These are phyloP conservation scores for Neurospora sp. DNA, from an alignment of 495 filamentous ascomycete genomes.

Conservation along the genomic window DNA sequence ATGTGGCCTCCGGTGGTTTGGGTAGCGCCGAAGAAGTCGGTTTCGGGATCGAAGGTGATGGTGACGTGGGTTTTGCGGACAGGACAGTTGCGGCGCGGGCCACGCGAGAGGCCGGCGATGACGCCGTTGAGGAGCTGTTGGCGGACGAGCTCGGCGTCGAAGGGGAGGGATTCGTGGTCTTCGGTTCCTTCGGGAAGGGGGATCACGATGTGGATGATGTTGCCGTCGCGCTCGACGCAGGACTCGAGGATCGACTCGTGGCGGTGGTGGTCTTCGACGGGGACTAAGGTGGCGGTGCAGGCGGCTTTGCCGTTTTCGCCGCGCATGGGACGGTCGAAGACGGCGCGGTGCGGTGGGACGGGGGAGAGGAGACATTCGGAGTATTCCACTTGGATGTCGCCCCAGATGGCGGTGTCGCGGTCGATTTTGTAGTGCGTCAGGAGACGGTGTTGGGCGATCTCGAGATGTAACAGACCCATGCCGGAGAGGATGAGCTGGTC, in stretches of 20 bases:
- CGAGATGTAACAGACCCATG: slow-evolving; percentile 97
- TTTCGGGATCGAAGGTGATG: slow-evolving; percentile 54
- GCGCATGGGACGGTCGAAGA: slow-evolving; percentile 70
- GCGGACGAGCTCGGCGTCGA: slow-evolving; percentile 48
- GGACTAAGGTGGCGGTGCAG: slow-evolving; percentile 58
- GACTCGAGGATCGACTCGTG: slow-evolving; percentile 20
- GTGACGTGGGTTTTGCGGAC: slow-evolving; percentile 60
- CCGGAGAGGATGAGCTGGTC: slow-evolving; percentile 88
- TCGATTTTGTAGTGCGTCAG: slow-evolving; percentile 80
- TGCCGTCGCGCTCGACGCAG: slow-evolving; percentile 38
- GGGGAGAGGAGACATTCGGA: slow-evolving; percentile 59
- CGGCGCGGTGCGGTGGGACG: slow-evolving; percentile 43
- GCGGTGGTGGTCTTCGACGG: slow-evolving; percentile 38
- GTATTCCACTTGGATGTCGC: slow-evolving; percentile 92
- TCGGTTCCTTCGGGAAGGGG: slow-evolving; percentile 19
- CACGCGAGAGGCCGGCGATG: slow-evolving; percentile 75
- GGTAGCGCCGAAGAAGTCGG: slow-evolving; percentile 50
- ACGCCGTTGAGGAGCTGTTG: slow-evolving; percentile 66
- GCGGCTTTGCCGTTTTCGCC: slow-evolving; percentile 70
- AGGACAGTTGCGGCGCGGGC: slow-evolving; percentile 65
- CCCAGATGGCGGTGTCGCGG: slow-evolving; percentile 58
- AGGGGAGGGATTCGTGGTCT: slow-evolving; percentile 35
- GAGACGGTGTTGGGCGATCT: slow-evolving; percentile 83
- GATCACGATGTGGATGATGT: slow-evolving; percentile 50
- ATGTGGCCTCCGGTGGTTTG: slow-evolving; percentile 62